Base-by-base conservation (phyloP, 192 early-diverging fungal genomes). In the Kickxella alabastrina region DNA sequence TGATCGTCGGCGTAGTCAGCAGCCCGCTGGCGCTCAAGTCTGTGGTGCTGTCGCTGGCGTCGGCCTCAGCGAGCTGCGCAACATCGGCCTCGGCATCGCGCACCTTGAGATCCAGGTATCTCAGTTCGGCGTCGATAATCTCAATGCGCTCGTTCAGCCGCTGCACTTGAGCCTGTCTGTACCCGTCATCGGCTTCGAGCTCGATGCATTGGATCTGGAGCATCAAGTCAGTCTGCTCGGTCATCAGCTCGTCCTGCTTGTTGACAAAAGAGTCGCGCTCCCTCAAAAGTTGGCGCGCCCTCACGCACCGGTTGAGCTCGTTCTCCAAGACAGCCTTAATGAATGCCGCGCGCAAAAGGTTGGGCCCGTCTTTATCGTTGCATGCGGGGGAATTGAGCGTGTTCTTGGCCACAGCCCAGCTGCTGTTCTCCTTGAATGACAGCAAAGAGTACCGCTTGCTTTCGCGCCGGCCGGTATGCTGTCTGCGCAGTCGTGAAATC, bases 71-170 rank as follows among this genome's bases (percentile, higher is more conserved):
- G 18, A 74, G 59, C 52, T 62, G 63, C 3, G 71, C 71, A 41
- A 74, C 31, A 26, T 77, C 74, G 0, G 66, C 66, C 32, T 77
- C 74, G 26, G 57, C 40, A 28, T 77, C 66, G 21, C 74, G 74
- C 10, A 77, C 58, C 52, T 77, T 69, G 24, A 77, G 58, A 31
- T 77, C 74, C 15, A 77, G 52, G 42, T 66, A 69, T 15, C 60
- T 35, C 17, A 77, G 66, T 50, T 77, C 74, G 9, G 74, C 74
- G 14, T 77, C 74, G 34, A 70, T 69, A 17, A 77, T 65, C 34
- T 65, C 66, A 21, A 77, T 66, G 8, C 62, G 62, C 37, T 69
- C 67, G 6, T 52, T 60, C 4, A 52, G 49, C 19, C 54, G 49
- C 41, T 49, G 49, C 54, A 58, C 52, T 44, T 58, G 41, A 7